phyloP scores from a whole-genome alignment of 1,139 yeast genomes.

The Saccharomycopsis hybrid region DNA sequence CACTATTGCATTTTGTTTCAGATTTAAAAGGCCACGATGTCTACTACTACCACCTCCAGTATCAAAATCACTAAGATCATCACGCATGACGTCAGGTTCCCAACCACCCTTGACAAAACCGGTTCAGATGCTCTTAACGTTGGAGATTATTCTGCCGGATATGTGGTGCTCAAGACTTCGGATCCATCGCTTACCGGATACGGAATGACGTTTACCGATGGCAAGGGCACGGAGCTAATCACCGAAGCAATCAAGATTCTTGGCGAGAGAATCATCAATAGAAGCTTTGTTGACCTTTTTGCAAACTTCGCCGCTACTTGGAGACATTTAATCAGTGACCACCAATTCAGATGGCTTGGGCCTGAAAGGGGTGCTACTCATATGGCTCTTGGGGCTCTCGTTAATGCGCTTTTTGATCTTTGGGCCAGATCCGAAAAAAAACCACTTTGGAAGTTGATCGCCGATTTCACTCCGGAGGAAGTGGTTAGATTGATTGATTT shows the following conservation, averaged over 20 bases:
- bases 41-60: no score
- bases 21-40: no score
- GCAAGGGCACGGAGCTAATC: conserved; percentile 31
- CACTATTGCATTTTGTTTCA: background rate
- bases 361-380: conserved; percentile 37
- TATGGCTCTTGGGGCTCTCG: conserved; percentile 31
- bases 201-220: conserved; percentile 32
- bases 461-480: conserved; percentile 38
- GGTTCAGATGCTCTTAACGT: conserved; percentile 35
- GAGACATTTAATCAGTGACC: conserved; percentile 33
- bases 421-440: conserved; percentile 33
- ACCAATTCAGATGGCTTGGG: conserved; percentile 37
- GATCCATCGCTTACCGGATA: conserved; percentile 26
- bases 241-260: conserved; percentile 29
- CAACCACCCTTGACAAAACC: conserved; percentile 32
- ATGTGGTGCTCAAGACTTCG: conserved; percentile 27
- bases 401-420: conserved; percentile 36
- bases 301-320: conserved; percentile 34
- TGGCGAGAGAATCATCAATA: conserved; percentile 29
- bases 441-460: conserved; percentile 35
- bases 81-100: conserved; percentile 32
- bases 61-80: conserved; percentile 22
- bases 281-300: conserved; percentile 29
- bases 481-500: conserved; percentile 38
- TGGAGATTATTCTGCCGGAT: conserved; percentile 33